These are phyloP conservation scores for Amaranthus tricolor DNA, from an alignment of 179 eudicot genomes.

Conservation along the genomic window DNA sequence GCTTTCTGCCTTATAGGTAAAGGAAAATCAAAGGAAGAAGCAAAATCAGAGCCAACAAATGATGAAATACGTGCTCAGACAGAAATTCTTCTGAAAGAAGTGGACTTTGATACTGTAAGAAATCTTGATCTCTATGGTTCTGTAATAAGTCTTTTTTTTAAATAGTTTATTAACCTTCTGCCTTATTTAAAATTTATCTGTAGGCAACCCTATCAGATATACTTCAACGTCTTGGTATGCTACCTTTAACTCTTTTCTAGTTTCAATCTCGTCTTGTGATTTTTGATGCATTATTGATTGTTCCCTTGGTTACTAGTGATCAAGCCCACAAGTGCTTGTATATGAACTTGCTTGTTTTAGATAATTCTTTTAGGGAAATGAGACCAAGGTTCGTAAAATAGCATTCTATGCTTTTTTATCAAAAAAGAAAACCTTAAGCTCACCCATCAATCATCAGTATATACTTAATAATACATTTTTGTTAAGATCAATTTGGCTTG, in stretches of 20 bases:
- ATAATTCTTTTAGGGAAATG: too few relatives aligned
- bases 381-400: too few relatives aligned
- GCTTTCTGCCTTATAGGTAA: constrained; percentile 40
- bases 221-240: constrained; percentile 73
- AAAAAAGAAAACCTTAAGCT: too few relatives aligned
- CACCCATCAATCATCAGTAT: too few relatives aligned
- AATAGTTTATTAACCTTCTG: neutral
- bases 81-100: constrained; percentile 72
- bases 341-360: too few relatives aligned
- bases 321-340: too few relatives aligned
- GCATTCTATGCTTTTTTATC: too few relatives aligned
- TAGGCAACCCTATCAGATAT: constrained; percentile 95
- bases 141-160: neutral
- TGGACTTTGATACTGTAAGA: constrained; percentile 88
- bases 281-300: neutral
- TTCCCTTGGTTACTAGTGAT: too few relatives aligned
- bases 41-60: constrained; percentile 61
- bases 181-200: neutral
- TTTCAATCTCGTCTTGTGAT: neutral
- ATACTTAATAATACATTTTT: too few relatives aligned
- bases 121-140: neutral
- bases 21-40: constrained; percentile 55
- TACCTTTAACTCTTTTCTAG: constrained; percentile 10
- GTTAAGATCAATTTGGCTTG: too few relatives aligned
- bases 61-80: constrained; percentile 79